Base-by-base conservation (phyloP, 2,329 filamentous ascomycete genomes). In the Penicillium frequentans region DNA sequence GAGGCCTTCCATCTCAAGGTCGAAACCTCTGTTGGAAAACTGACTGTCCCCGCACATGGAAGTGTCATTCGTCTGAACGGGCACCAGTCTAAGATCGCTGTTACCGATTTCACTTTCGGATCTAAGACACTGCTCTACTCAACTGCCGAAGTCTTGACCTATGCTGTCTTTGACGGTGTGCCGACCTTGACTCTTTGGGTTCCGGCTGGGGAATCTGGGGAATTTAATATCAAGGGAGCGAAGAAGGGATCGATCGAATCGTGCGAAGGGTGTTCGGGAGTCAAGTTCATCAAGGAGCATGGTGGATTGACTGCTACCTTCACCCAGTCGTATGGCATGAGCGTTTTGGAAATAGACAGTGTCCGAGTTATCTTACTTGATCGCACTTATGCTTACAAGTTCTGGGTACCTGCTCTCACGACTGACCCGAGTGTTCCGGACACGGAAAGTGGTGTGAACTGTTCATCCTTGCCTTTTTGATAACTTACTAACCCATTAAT, bases 71-170 rank as follows among this genome's bases (percentile, higher is more conserved):
- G 80, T 6, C 76, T 88, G 42, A 81, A 86, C 54, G 86, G 86
- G 1, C 82, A 86, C 37, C 82, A 86, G 54, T 81, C 84, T 8
- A 87, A 87, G 75, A 82, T 88, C 16, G 68, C 87, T 3, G 82
- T 84, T 0, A 84, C 84, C 0, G 85, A 87, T 61, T 88, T 86
- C 55, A 68, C 61, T 1, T 80, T 86, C 39, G 85, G 84, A 1
- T 68, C 72, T 8, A 74, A 82, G 58, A 80, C 70, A 0, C 67
- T 85, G 0, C 66, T 85, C 0, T 85, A 85, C 66, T 83, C 82
- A 0, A 84, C 83, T 1, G 80, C 81, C 0, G 83, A 85, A 58
- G 75, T 85, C 0, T 65, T 85, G 11, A 84, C 79, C 59, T 82
- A 82, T 54, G 73, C 81, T 0, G 59, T 78, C 0, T 74, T 84